Base-by-base conservation (phyloP, 1,284 basidiomycete genomes). In the Jaminaea rosea region DNA sequence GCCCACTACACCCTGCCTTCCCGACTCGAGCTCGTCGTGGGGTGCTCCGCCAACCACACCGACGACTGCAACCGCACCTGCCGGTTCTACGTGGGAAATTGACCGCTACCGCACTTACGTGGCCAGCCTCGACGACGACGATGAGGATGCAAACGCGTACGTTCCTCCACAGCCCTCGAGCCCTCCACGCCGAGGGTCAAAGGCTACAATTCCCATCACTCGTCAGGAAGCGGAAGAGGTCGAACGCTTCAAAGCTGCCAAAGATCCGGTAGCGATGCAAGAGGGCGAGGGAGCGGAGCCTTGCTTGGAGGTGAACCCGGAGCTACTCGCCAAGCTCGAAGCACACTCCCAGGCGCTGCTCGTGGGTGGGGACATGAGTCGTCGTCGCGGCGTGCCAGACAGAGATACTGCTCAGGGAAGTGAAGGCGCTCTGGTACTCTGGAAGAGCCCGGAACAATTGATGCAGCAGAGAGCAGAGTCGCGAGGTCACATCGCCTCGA, bases 301-400 rank as follows among this genome's bases (percentile, higher is more conserved):
- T 23, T 21, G 19, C 3, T 42, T 42, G 6, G 39, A 17, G 24
- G 23, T 42, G 19, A 42, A 42, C 17, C 39, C 39, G 11, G 39
- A 42, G 19, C 19, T 42, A 24, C 39, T 42, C 2, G 39, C 39
- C 13, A 42, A 42, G 39, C 39, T 42, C 39, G 39, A 42, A 42
- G 39, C 39, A 13, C 39, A 42, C 39, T 42, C 39, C 19, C 3
- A 23, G 19, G 39, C 39, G 19, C 11, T 42, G 19, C 11, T 42
- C 6, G 11, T 42, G 19, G 19, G 19, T 7, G 39, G 39, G 4
- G 39, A 42, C 13, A 42, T 42, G 19, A 42, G 19, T 23, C 19
- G 39, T 15, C 39, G 39, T 13, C 39, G 19, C 24, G 24, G 17
- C 21, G 34, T 21, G 34, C 21, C 34, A 4, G 34, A 21, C 4